Percentiles rank a stretch among this genome's conserved stretches.
phyloP scores from a whole-genome alignment of 164 flowering plant species.

The Echeveria elegans region DNA sequence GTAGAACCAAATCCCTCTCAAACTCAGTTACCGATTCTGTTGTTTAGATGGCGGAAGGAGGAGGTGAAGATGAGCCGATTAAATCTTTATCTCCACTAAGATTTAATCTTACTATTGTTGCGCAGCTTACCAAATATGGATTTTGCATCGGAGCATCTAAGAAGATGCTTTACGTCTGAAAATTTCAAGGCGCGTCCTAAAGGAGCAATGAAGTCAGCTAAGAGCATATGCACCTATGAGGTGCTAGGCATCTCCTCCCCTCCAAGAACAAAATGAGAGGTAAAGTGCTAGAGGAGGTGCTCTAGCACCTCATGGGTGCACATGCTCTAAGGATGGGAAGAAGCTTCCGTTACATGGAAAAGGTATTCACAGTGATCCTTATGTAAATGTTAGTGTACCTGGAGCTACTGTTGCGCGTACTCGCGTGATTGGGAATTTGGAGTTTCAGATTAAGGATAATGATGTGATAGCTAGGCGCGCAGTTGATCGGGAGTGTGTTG shows the following conservation, averaged over 20 bases:
- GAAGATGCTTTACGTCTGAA: slow-evolving; percentile 27
- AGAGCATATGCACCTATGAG: too few species aligned
- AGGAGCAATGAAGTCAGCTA: not conserved
- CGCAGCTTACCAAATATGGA: slow-evolving; percentile 35
- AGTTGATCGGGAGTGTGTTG: slow-evolving; percentile 43
- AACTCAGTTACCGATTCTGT: too few species aligned
- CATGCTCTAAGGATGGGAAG: too few species aligned
- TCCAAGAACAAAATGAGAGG: too few species aligned
- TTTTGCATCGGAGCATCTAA: slow-evolving; percentile 17
- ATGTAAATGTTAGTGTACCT: slow-evolving; percentile 55
- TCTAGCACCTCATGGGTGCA: too few species aligned
- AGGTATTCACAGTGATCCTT: slow-evolving; percentile 69
- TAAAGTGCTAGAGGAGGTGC: too few species aligned
- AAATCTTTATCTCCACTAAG: slow-evolving; percentile 34
- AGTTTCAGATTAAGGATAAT: slow-evolving; percentile 65
- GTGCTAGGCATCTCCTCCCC: too few species aligned
- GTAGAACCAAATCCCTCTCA: too few species aligned
- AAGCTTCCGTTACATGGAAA: too few species aligned
- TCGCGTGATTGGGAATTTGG: slow-evolving; percentile 48
- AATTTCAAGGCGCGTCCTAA: slow-evolving; percentile 10
- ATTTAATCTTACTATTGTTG: slow-evolving; percentile 25
- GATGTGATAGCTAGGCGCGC: slow-evolving; percentile 75
- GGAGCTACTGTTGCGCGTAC: slow-evolving; percentile 69
- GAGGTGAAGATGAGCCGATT: not conserved
- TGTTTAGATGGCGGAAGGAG: too few species aligned